Conservation (phyloP, 495 filamentous ascomycete genomes). For the Oidiodendron maius region DNA sequence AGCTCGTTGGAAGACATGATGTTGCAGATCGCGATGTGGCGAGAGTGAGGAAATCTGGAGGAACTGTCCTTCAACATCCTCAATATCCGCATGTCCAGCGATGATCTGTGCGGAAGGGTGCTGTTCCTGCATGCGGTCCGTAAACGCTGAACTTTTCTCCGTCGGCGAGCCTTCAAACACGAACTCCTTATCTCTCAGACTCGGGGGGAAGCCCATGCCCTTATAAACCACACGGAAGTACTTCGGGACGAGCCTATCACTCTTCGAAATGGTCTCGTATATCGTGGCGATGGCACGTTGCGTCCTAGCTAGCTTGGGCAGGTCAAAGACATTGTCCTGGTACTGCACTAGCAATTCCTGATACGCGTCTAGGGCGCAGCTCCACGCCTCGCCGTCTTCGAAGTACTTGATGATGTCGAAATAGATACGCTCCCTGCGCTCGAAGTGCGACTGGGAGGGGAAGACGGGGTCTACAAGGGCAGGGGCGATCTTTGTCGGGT, state of each 20-base stretch:
- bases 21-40: constrained; percentile 71
- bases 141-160: constrained; percentile 76
- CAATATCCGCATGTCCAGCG: constrained; percentile 53
- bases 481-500: constrained; percentile 60
- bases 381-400: constrained; percentile 90
- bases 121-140: constrained; percentile 87
- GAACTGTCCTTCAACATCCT: constrained; percentile 90
- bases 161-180: constrained; percentile 77
- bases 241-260: constrained; percentile 67
- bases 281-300: constrained; percentile 91
- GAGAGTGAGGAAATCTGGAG: constrained; percentile 76
- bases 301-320: constrained; percentile 80
- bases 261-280: constrained; percentile 79
- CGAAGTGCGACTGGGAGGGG: constrained; percentile 82
- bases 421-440: constrained; percentile 87
- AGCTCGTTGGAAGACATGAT: constrained; percentile 83
- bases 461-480: constrained; percentile 67
- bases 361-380: constrained; percentile 83
- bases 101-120: constrained; percentile 85
- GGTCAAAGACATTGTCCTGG: constrained; percentile 83
- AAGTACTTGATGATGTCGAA: constrained; percentile 92
- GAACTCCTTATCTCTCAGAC: constrained; percentile 83
- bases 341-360: constrained; percentile 87
- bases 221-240: constrained; percentile 93
- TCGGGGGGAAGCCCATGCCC: constrained; percentile 81